phyloP scores from a whole-genome alignment of 192 early-diverging fungal species.

The Physocladia obscura region DNA sequence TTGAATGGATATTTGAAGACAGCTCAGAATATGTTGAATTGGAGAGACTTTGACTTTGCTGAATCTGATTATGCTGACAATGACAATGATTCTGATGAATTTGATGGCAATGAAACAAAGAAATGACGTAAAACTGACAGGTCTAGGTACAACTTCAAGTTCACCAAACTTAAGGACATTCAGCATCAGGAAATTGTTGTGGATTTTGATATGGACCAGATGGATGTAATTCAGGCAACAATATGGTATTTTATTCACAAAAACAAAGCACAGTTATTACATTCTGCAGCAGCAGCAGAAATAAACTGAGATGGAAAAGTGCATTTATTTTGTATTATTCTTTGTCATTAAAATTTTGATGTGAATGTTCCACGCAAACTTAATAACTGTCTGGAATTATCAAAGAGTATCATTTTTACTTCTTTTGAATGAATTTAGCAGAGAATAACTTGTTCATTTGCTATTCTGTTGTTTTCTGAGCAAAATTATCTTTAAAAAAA shows the following conservation, averaged over 20 bases:
- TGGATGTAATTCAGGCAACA: background rate
- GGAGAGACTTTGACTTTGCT: background rate
- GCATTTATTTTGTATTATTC: background rate
- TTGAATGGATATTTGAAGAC: background rate
- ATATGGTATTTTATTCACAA: background rate
- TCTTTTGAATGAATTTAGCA: background rate
- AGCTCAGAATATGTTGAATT: constrained; percentile 17
- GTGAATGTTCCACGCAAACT: no score
- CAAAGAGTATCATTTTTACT: background rate
- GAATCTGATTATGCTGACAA: constrained; percentile 5
- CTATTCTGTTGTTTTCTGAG: background rate
- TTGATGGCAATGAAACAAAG: background rate
- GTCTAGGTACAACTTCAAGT: background rate
- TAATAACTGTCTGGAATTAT: background rate
- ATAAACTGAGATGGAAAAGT: background rate
- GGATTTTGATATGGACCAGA: background rate
- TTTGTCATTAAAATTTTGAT: background rate
- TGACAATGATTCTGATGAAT: constrained; percentile 1
- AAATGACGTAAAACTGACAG: background rate
- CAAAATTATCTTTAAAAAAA: background rate
- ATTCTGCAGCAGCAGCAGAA: background rate
- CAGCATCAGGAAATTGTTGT: background rate
- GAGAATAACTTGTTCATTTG: background rate
- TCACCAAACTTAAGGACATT: background rate
- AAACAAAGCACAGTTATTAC: background rate